Evolutionary conservation across 2,329 filamentous ascomycete species (phyloP), one percentile per base, ranked within the genome.

Genomic region (Emydomyces testavorans): DNA sequence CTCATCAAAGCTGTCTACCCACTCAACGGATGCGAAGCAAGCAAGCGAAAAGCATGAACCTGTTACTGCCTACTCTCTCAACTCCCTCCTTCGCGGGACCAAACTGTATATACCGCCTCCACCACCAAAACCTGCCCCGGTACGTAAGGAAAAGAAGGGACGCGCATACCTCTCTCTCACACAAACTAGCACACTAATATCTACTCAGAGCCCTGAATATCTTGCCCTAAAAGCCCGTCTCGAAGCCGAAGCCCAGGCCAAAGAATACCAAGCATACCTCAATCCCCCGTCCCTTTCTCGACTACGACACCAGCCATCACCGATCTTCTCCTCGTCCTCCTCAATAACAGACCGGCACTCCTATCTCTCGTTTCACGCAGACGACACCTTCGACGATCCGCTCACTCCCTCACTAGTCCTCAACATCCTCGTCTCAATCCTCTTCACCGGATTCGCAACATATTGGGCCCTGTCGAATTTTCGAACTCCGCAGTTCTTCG

Each of bases 361-460:
- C n/a, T 65, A 18, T 65, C 18, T 35, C 26, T 26, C 24, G 3
- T 21, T 36, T 75, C 50, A 58, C 70, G 4, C 68, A 65, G 54
- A 54, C 15, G 52, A 63, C 46, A 40, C 55, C 6, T 73, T 74
- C 49, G 70, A 78, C 54, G 66, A 69, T 46, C 59, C 62, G 10
- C 58, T 71, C 35, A 67, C 64, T 2, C 66, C 69, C 0, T 68
- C 66, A 35, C 72, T 96, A 6, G 87, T 96, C 44, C 74, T 94
- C 58, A 98, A 96, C 63, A 87, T 96, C 43, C 69, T 95, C 32
- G 73, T 94, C 46, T 94, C 86, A 44, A 84, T 95, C 46, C 70
- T 90, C 2, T 85, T 89, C 37, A 72, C 70, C n/a, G 70, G 69
- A 20, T 67, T 68, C 46, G 66, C 67, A 23, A 65, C 69, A 2